Percentiles rank a stretch among this genome's conserved stretches.
Evolutionary conservation across 345 rosid genomes (phyloP).

Genomic region (Lagerstroemia speciosa): DNA sequence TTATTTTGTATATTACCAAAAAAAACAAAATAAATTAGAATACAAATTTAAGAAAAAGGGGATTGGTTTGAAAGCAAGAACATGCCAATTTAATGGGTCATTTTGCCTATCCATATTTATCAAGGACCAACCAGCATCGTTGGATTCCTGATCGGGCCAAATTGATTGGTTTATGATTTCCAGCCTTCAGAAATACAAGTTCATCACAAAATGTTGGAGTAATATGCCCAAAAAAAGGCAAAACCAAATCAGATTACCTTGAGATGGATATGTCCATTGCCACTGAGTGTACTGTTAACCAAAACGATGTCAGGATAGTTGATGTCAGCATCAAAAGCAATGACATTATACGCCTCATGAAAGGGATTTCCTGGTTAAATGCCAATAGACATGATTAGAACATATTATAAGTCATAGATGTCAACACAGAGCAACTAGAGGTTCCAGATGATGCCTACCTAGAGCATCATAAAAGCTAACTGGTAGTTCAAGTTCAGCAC

Average conservation of each 20-base stretch:
- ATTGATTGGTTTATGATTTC: not conserved
- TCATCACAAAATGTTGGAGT: not conserved
- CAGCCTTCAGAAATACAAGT: not conserved
- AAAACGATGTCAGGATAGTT: slow-evolving; percentile 63
- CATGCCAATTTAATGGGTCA: not conserved
- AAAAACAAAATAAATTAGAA: not conserved
- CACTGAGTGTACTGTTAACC: slow-evolving; percentile 26
- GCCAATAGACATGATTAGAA: slow-evolving; percentile 14
- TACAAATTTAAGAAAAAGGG: not conserved
- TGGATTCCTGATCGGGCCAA: not conserved
- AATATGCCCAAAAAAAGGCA: not conserved
- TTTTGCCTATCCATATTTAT: not conserved
- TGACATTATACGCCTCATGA: slow-evolving; percentile 56
- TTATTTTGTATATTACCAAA: not conserved
- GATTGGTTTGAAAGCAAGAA: not conserved
- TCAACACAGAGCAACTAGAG: slow-evolving; percentile 3
- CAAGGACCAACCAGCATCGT: not conserved
- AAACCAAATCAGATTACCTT: slow-evolving; percentile 39
- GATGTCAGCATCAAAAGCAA: slow-evolving; percentile 47
- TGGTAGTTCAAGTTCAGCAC: slow-evolving; percentile 65
- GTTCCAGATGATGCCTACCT: slow-evolving; percentile 32
- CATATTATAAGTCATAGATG: slow-evolving; percentile 7
- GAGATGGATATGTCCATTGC: slow-evolving; percentile 36
- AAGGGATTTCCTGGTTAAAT: slow-evolving; percentile 57
- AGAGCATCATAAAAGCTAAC: slow-evolving; percentile 55